Percentiles rank a stretch among this genome's conserved stretches.
Conservation (phyloP, 163 green algal genomes). For the Chloroidium sp. region DNA sequence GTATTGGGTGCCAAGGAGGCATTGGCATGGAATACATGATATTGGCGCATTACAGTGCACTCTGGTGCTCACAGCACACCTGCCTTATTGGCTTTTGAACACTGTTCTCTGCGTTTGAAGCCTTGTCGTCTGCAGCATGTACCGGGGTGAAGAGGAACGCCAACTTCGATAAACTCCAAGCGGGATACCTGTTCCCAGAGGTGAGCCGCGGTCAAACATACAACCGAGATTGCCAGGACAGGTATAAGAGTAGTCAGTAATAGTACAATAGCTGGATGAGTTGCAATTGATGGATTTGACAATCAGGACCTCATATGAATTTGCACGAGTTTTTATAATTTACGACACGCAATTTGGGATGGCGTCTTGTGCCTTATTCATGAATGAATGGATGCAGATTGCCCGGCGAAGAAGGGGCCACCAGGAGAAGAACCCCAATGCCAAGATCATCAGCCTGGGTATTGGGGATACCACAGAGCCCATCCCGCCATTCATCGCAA, state of each 20-base stretch:
- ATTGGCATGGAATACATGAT: no score
- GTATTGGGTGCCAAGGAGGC: no score
- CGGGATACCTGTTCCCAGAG: constrained; percentile 99
- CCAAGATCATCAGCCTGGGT: constrained; percentile 93
- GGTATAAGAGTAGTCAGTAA: no score
- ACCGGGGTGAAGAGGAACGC: constrained; percentile 59
- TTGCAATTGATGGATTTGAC: no score
- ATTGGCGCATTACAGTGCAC: neutral
- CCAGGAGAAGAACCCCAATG: constrained; percentile 85
- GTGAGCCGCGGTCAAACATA: constrained; percentile 25
- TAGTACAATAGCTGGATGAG: no score
- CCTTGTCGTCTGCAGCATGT: neutral
- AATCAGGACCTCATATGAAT: neutral
- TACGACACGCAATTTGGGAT: neutral
- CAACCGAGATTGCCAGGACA: no score
- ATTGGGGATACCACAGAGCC: constrained; percentile 99
- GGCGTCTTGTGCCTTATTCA: neutral
- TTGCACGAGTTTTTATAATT: neutral
- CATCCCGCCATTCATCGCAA: constrained; percentile 80
- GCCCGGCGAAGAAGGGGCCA: constrained; percentile 73
- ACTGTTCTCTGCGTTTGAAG: neutral
- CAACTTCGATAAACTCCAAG: constrained; percentile 96
- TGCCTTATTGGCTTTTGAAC: neutral
- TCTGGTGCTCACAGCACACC: no score
- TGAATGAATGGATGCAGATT: constrained; percentile 57